Evolutionary conservation across 2,329 filamentous ascomycete species (phyloP), one percentile per base, ranked within the genome.

Genomic region (Penicillium aurantiogriseum): DNA sequence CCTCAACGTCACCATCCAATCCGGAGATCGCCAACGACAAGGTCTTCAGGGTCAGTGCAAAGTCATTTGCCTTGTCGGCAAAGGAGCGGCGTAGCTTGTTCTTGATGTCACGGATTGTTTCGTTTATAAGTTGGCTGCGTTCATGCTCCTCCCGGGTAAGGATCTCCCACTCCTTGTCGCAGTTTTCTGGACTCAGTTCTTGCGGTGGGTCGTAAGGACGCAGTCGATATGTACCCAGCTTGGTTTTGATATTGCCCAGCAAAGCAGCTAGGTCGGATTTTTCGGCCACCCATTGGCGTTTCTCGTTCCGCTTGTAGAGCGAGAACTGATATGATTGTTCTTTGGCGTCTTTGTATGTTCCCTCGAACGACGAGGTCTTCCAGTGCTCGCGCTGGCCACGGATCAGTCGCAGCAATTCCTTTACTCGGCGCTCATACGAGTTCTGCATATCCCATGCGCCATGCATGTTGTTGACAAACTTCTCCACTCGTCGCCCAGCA

Each of bases 381-480:
- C 94, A 99, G 57, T 81, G 75, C 54, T 88, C 81, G 48, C 88
- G 83, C 74, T 96, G 92, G 62, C 83, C 83, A 27, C 83, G 81
- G 66, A 97, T 91, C 62, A 87, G 83, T 65, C 85, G 82, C 62
- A 97, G 80, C 40, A 99, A 81, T 64, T 87, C 90, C 57, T 86
- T 85, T 90, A 97, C 96, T 59, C 94, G 86, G 69, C 89, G 84
- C 80, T 99, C 94, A 72, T 93, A 99, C 31, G 89, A 90, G 71
- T 91, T 96, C 76, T 99, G 92, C 94, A 99, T 99, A 77, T 97
- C 93, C 94, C 94, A 99, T 9, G 94, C 93, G 23, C 94, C 94
- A 72, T 97, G 92, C 94, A 99, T 97, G 74, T 94, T 97, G 72
- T 91, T 91, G 67, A 99, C 90, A 70, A 99, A 99, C 77, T 99